A percentile compares a stretch with the other conserved stretches of the same genome.
Evolutionary conservation across 495 filamentous ascomycete species (phyloP).

Genomic region (Talaromyces liani): DNA sequence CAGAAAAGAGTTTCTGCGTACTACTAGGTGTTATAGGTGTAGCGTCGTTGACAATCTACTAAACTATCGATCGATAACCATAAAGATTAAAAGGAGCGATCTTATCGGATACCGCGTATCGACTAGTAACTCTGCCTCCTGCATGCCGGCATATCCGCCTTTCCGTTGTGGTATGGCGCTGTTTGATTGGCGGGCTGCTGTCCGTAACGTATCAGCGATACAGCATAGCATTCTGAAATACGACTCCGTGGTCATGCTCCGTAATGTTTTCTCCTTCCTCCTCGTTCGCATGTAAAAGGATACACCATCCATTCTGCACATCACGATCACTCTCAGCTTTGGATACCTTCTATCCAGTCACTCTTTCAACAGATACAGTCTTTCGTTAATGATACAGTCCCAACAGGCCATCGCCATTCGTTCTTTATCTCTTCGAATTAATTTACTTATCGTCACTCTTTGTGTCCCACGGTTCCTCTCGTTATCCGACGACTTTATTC

Average conservation of each 20-base stretch:
- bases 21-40: no score
- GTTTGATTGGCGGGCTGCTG: background rate
- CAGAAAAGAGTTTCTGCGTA: no score
- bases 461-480: constrained; percentile 1
- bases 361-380: background rate
- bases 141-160: background rate
- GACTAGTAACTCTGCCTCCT: background rate
- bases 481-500: constrained; percentile 3
- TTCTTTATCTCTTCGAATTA: background rate
- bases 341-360: background rate
- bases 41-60: background rate
- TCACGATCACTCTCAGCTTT: background rate
- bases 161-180: background rate
- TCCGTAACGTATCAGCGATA: background rate
- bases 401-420: background rate
- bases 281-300: background rate
- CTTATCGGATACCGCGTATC: constrained; percentile 4
- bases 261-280: background rate
- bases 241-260: background rate
- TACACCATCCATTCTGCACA: background rate
- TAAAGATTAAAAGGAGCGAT: background rate
- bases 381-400: background rate
- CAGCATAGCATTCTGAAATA: background rate
- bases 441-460: constrained; percentile 1
- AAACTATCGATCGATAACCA: background rate